Conservation (phyloP, 768 basidiomycete genomes). For the Hydnum rufescens region DNA sequence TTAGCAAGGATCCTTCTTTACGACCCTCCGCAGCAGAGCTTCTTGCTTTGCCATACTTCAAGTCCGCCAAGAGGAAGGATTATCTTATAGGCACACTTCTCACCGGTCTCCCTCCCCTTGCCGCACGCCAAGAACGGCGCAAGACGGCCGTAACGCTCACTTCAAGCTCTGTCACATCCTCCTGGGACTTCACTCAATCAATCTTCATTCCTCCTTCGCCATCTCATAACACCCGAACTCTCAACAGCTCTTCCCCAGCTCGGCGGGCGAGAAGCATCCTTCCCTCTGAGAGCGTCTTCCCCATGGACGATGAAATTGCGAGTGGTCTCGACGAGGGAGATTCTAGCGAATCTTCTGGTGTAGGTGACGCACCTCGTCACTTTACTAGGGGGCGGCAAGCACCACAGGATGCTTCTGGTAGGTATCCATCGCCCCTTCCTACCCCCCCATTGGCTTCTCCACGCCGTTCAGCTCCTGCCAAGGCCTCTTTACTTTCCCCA, state of each 20-base stretch:
- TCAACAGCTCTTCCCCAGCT: background rate
- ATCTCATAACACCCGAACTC: background rate
- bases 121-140: conserved; percentile 48
- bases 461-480: too few relatives aligned
- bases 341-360: background rate
- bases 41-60: conserved; percentile 65
- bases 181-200: background rate
- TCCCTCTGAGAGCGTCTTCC: background rate
- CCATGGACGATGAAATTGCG: background rate
- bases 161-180: background rate
- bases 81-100: conserved; percentile 54
- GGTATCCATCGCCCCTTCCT: too few relatives aligned
- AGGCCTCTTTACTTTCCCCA: too few relatives aligned
- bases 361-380: background rate
- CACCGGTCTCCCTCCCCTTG: conserved; percentile 48
- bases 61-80: conserved; percentile 51
- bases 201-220: background rate
- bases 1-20: conserved; percentile 57
- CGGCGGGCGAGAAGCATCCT: too few relatives aligned
- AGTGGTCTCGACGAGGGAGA: background rate
- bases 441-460: too few relatives aligned
- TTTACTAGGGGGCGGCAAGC: too few relatives aligned
- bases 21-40: conserved; percentile 65
- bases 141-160: background rate
- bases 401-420: too few relatives aligned